These are phyloP conservation scores for Pezicula radicicola DNA, from an alignment of 2,329 filamentous ascomycete genomes.

Conservation along the genomic window DNA sequence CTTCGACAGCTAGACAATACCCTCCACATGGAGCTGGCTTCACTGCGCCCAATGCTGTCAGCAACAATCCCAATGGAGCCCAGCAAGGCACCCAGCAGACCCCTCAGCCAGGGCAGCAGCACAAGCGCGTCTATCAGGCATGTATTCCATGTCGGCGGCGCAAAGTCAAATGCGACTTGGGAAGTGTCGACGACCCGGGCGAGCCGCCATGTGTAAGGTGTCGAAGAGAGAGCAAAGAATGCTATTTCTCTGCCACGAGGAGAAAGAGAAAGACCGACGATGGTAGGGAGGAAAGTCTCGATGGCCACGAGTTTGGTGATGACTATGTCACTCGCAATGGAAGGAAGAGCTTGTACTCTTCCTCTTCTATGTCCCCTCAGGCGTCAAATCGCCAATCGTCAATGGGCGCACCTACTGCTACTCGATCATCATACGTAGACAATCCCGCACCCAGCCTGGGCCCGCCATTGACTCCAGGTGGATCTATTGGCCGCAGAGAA, in stretches of 20 bases:
- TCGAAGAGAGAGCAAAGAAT: slow-evolving; percentile 91
- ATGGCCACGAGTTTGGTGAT: slow-evolving; percentile 35
- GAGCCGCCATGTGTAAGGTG: slow-evolving; percentile 94
- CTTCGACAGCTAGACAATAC: slow-evolving; percentile 14
- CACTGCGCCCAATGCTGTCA: slow-evolving; percentile 13
- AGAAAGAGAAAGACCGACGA: slow-evolving; percentile 81
- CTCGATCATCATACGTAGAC: slow-evolving; percentile 25
- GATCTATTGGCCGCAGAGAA: slow-evolving; percentile 61
- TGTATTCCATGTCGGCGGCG: slow-evolving; percentile 52
- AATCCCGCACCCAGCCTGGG: slow-evolving; percentile 10
- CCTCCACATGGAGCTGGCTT: slow-evolving; percentile 12
- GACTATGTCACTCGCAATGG: slow-evolving; percentile 73
- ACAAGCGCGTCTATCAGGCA: slow-evolving; percentile 36
- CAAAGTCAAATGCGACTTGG: slow-evolving; percentile 55
- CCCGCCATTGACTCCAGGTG: slow-evolving; percentile 61
- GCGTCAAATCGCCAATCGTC: slow-evolving; percentile 21
- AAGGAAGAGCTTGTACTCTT: slow-evolving; percentile 58
- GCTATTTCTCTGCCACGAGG: slow-evolving; percentile 92
- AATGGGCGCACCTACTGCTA: slow-evolving; percentile 29
- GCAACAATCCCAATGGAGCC: neutral
- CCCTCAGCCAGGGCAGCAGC: slow-evolving; percentile 16
- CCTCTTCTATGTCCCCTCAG: slow-evolving; percentile 29
- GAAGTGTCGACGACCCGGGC: slow-evolving; percentile 86
- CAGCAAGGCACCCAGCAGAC: slow-evolving; percentile 12
- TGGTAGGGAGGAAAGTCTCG: slow-evolving; percentile 44